Evolutionary conservation across 306 rosid species (phyloP).

Genomic region (Lathyrus tuberosus): DNA sequence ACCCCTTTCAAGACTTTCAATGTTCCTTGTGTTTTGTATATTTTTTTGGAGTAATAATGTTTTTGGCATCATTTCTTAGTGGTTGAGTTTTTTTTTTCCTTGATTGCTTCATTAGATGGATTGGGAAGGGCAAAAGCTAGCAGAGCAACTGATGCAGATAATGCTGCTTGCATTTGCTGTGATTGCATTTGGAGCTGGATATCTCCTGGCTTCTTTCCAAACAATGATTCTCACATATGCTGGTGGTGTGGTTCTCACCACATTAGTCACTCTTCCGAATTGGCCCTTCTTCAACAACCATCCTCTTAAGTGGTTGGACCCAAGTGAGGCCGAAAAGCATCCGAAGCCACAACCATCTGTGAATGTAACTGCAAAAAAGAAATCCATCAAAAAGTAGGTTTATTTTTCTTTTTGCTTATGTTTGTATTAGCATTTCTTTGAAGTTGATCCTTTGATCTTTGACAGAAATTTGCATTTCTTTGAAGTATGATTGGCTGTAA

Average conservation of each 20-base stretch:
- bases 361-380: conserved; percentile 55
- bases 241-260: conserved; percentile 81
- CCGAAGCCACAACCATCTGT: conserved; percentile 67
- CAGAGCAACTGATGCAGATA: conserved; percentile 95
- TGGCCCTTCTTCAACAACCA: conserved; percentile 82
- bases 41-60: neutral
- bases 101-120: conserved; percentile 65
- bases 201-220: conserved; percentile 69
- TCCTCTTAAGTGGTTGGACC: conserved; percentile 86
- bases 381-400: conserved; percentile 57
- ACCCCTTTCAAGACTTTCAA: neutral
- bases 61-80: neutral
- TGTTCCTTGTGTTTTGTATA: neutral
- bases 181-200: conserved; percentile 63
- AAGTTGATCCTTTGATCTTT: conserved; percentile 4
- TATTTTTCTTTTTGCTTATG: neutral
- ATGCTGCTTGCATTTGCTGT: conserved; percentile 71
- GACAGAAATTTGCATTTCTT: conserved; percentile 31
- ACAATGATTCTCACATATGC: conserved; percentile 69
- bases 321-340: conserved; percentile 67
- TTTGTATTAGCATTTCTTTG: conserved; percentile 14
- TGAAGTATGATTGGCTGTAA: too few species aligned
- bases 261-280: conserved; percentile 78
- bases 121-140: conserved; percentile 94
- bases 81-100: conserved; percentile 2